A percentile compares a stretch with the other conserved stretches of the same genome.
phyloP scores from a whole-genome alignment of 2,329 filamentous ascomycete species.

The Trichoderma breve region DNA sequence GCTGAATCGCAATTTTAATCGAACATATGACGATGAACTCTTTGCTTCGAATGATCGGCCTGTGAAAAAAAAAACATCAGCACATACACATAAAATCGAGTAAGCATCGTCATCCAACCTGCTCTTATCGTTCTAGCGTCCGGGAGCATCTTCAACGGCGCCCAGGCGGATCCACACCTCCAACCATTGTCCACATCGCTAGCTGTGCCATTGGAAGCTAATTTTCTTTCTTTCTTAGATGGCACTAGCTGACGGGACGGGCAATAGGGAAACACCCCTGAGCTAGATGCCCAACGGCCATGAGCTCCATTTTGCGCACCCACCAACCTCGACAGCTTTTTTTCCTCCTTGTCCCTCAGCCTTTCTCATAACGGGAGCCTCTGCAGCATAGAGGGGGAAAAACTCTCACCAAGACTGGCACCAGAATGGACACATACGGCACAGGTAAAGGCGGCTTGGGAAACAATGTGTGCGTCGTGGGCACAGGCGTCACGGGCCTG shows the following conservation, averaged over 20 bases:
- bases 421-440: constrained; percentile 6
- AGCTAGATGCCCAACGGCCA: constrained; percentile 15
- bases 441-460: constrained; percentile 18
- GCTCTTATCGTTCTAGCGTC: not conserved
- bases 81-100: not conserved
- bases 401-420: not conserved
- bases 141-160: constrained; percentile 2
- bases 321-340: constrained; percentile 5
- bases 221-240: constrained; percentile 3
- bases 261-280: constrained; percentile 9
- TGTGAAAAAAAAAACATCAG: not conserved
- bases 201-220: not conserved
- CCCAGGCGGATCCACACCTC: constrained; percentile 8
- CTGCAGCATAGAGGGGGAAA: not conserved
- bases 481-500: constrained; percentile 37
- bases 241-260: constrained; percentile 14
- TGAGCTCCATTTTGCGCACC: constrained; percentile 11
- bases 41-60: not conserved
- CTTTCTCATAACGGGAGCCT: not conserved
- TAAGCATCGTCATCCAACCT: not conserved
- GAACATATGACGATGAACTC: not conserved
- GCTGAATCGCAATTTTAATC: not conserved
- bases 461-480: constrained; percentile 31
- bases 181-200: not conserved
- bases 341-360: not conserved